These are phyloP conservation scores for sunflower (Helianthus annuus) DNA, from an alignment of 129 eudicot genomes.

Conservation along the genomic window HanXRQr2.0-SUNRISE NC_035435.2:43827200-43827699, in stretches of 20 bases:
- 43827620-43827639: not conserved
- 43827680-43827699: not conserved
- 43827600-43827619: not conserved
- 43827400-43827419: slow-evolving; percentile 21
- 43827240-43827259: slow-evolving; percentile 16
- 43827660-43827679: not conserved
- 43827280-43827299: slow-evolving; percentile 16
- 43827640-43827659: slow-evolving; percentile 22
- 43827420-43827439: not conserved
- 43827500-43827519: slow-evolving; percentile 4
- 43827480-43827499: not conserved
- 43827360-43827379: slow-evolving; percentile 14
- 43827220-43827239: not conserved
- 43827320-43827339: slow-evolving; percentile 7
- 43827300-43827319: not conserved
- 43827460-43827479: slow-evolving; percentile 30
- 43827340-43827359: not conserved
- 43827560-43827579: slow-evolving; percentile 5
- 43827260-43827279: slow-evolving; percentile 25
- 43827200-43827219: slow-evolving; percentile 21
- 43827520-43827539: slow-evolving; percentile 1
- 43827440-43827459: slow-evolving; percentile 10
- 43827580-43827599: slow-evolving; percentile 1
- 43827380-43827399: not conserved
- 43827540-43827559: slow-evolving; percentile 26